Base-by-base conservation (phyloP, 176 grass and related monocot species). In the Tuctoria greenei region DNA sequence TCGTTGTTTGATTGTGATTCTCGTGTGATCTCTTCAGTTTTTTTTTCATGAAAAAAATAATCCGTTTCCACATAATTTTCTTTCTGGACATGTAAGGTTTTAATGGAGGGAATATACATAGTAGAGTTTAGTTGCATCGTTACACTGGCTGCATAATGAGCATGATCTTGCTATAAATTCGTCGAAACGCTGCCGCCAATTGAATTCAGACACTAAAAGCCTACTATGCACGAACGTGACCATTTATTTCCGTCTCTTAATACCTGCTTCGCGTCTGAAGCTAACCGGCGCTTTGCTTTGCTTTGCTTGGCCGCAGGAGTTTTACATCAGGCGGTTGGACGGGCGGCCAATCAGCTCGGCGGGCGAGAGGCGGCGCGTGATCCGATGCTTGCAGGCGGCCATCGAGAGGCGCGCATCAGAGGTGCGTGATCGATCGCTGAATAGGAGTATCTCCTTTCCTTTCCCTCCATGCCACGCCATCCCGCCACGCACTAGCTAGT, bases 361-460 rank as follows among this genome's bases (percentile, higher is more conserved):
- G 78, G 82, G 64, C 31, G 95, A 98, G 84, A 85, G 89, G 86
- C 91, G 72, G 71, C 95, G 79, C 55, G 91, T 98, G 64, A 87
- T 92, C 82, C 86, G 74, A 79, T 86, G 86, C 41, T 84, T 98
- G 76, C 86, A 92, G 73, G 91, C 95, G 28, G 95, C 91, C 52
- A 86, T 94, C 66, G 86, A 92, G 64, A 72, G 95, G 81, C 87
- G 95, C 84, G 71, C 83, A 68, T 95, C 85, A 51, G 89, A 99
- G 96, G 96, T 95, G 86, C 57, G 46, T 78, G 72, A 59, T 72
- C 43, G 50, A 38, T 47, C 41, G 66, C 57, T 47, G 77, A 74
- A 60, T 23, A n/a, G n/a, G n/a, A n/a, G n/a, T n/a, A 23, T 21
- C 51, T 67, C 67, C 82, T 79, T 76, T 78, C 36, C 69, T 71